phyloP scores from a whole-genome alignment of 495 filamentous ascomycete species.

The Aspergillus olivimuriae region DNA sequence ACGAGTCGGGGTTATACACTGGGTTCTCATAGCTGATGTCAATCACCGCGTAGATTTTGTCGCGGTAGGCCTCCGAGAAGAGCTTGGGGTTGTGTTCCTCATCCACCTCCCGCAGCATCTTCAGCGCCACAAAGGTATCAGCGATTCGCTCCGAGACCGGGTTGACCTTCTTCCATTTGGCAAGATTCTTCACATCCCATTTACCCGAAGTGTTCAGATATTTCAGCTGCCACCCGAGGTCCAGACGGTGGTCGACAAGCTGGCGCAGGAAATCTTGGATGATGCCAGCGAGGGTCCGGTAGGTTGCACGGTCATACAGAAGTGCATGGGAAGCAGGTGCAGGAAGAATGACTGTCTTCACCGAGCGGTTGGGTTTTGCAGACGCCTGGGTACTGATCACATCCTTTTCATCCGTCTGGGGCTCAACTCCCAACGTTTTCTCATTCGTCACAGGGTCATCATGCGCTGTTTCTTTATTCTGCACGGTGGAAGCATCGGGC shows the following conservation, averaged over 20 bases:
- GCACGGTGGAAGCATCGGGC: conserved; percentile 38
- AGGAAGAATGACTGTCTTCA: conserved; percentile 69
- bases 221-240: conserved; percentile 83
- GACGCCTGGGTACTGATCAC: conserved; percentile 7
- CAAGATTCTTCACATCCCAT: conserved; percentile 96
- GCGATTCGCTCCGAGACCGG: conserved; percentile 73
- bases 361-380: conserved; percentile 32
- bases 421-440: conserved; percentile 17
- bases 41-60: conserved; percentile 64
- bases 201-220: conserved; percentile 82
- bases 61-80: conserved; percentile 65
- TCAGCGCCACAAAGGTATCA: conserved; percentile 75
- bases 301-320: conserved; percentile 70
- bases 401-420: conserved; percentile 18
- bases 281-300: conserved; percentile 70
- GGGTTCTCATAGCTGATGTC: conserved; percentile 86
- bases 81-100: conserved; percentile 69
- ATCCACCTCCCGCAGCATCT: conserved; percentile 82
- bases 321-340: conserved; percentile 77
- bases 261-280: conserved; percentile 74
- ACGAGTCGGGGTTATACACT: conserved; percentile 72
- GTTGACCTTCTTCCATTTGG: conserved; percentile 75
- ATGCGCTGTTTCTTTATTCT: conserved; percentile 16
- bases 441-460: conserved; percentile 21
- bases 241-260: conserved; percentile 70